Conservation (phyloP, 257 asterid species). For the Solanum clarkiae region DNA sequence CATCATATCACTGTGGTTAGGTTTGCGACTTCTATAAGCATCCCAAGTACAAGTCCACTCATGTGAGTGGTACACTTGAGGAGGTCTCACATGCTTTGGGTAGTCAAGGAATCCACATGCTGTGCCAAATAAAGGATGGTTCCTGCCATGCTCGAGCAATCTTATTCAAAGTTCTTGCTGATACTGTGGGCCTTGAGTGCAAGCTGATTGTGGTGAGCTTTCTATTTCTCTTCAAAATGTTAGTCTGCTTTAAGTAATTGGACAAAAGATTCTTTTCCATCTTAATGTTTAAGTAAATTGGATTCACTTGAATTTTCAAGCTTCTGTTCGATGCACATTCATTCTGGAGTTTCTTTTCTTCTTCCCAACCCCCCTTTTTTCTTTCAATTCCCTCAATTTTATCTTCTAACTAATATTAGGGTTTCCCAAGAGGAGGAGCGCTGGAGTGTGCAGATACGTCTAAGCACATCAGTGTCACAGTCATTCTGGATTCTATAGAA, state of each 20-base stretch:
- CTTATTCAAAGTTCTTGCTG: constrained; percentile 90
- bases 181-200: constrained; percentile 63
- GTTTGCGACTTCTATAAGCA: constrained; percentile 67
- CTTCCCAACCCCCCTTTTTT: neutral
- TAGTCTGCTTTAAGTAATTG: neutral
- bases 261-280: neutral
- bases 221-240: constrained; percentile 4
- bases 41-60: constrained; percentile 46
- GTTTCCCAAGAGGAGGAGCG: constrained; percentile 62
- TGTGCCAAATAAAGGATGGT: constrained; percentile 74
- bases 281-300: neutral
- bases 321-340: neutral
- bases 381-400: neutral
- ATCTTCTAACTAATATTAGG: constrained; percentile 25
- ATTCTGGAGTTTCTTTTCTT: neutral
- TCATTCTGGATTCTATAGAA: constrained; percentile 60
- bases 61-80: constrained; percentile 60
- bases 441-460: constrained; percentile 52
- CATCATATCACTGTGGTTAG: constrained; percentile 18
- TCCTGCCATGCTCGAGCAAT: constrained; percentile 80
- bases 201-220: constrained; percentile 78
- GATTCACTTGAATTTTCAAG: neutral
- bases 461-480: constrained; percentile 59
- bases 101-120: constrained; percentile 72
- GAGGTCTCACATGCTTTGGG: constrained; percentile 63